phyloP scores from a whole-genome alignment of 495 filamentous ascomycete species.

The Penicillium psychrofluorescens region DNA sequence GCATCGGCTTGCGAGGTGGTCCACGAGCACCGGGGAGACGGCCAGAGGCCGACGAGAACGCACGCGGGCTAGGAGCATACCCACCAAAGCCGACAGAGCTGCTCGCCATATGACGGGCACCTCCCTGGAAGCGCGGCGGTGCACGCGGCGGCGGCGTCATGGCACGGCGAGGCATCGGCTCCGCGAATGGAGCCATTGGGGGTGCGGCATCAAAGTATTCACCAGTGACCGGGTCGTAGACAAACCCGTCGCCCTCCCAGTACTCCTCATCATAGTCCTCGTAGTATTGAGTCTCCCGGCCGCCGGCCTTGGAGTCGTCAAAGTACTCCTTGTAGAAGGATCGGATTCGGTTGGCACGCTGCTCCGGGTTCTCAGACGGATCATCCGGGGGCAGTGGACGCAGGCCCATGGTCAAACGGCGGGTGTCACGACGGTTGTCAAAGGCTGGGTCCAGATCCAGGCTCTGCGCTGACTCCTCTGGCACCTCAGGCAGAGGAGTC shows the following conservation, averaged over 20 bases:
- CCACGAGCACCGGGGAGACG: constrained; percentile 39
- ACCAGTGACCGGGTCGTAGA: constrained; percentile 70
- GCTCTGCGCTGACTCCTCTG: constrained; percentile 13
- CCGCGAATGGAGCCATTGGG: constrained; percentile 55
- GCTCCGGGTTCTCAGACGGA: constrained; percentile 80
- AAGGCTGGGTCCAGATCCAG: constrained; percentile 16
- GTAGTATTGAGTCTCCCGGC: constrained; percentile 48
- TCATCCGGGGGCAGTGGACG: constrained; percentile 89
- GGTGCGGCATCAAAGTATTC: constrained; percentile 59
- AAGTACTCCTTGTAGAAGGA: constrained; percentile 99
- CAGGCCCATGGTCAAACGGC: constrained; percentile 78
- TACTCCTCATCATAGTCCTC: constrained; percentile 64
- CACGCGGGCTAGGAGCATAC: constrained; percentile 48
- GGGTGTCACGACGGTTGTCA: constrained; percentile 50
- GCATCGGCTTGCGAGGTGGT: constrained; percentile 53
- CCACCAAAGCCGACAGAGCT: constrained; percentile 40
- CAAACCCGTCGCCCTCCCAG: constrained; percentile 43
- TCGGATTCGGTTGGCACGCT: constrained; percentile 89
- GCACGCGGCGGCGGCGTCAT: constrained; percentile 93
- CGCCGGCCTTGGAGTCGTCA: constrained; percentile 63
- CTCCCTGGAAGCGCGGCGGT: constrained; percentile 62
- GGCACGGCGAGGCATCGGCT: constrained; percentile 79
- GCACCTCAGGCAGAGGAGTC: constrained; percentile 7
- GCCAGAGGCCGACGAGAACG: constrained; percentile 62
- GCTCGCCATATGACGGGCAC: constrained; percentile 37